Conservation (phyloP, 352 stramenopile genomes). For the Discostella stelligera region DNA sequence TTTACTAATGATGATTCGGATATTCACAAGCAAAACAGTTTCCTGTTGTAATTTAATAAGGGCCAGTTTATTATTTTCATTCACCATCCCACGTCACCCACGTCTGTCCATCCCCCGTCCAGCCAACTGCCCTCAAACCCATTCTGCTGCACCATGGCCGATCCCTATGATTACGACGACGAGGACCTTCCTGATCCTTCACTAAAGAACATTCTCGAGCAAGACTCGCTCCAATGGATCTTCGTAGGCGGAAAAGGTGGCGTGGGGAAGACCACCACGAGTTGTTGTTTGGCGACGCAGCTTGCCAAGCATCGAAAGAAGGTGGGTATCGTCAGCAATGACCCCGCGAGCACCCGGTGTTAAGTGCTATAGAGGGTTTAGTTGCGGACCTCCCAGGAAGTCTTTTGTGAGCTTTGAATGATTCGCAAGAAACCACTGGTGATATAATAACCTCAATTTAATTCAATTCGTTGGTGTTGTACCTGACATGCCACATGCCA, state of each 20-base stretch:
- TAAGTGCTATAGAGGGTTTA: not conserved
- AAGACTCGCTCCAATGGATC: conserved; percentile 82
- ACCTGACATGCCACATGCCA: too few relatives aligned
- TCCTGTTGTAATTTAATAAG: too few relatives aligned
- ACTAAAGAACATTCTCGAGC: conserved; percentile 81
- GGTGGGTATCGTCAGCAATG: conserved; percentile 34
- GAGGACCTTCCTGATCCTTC: conserved; percentile 73
- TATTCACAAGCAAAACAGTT: too few relatives aligned
- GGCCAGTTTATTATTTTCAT: too few relatives aligned
- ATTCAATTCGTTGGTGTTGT: too few relatives aligned
- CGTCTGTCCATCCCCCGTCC: not conserved
- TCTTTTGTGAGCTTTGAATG: too few relatives aligned
- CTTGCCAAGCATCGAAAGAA: conserved; percentile 78
- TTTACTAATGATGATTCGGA: too few relatives aligned
- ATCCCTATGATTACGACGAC: conserved; percentile 57
- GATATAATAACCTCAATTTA: too few relatives aligned
- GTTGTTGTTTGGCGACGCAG: conserved; percentile 93
- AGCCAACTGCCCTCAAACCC: not conserved
- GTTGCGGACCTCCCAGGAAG: too few relatives aligned
- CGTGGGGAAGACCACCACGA: conserved; percentile 94
- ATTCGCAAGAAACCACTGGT: too few relatives aligned
- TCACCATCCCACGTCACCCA: not conserved
- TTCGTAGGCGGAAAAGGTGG: conserved; percentile 88
- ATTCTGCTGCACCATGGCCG: conserved; percentile 17
- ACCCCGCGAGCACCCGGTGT: not conserved